A percentile compares a stretch with the other conserved stretches of the same genome.
phyloP scores from a whole-genome alignment of 208 protist species.

The Acanthamoeba lenticulata region DNA sequence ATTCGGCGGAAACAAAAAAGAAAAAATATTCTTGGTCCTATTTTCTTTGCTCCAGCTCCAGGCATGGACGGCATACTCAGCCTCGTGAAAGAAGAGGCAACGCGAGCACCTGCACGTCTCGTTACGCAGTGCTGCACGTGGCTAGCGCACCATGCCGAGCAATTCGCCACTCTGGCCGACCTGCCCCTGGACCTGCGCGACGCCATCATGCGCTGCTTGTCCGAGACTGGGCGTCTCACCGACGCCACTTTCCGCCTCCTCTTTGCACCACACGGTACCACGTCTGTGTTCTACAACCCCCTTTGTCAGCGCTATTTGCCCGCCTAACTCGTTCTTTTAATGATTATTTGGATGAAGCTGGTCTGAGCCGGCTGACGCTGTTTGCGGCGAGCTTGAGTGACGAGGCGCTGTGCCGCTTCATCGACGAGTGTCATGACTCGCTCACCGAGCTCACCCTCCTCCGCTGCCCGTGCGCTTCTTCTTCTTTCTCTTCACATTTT shows the following conservation, averaged over 20 bases:
- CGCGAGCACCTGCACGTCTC: too few relatives aligned
- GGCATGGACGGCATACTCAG: too few relatives aligned
- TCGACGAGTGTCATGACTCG: slow-evolving; percentile 11
- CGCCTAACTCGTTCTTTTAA: background rate
- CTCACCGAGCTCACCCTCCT: background rate
- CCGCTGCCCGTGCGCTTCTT: background rate
- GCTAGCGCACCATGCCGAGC: background rate
- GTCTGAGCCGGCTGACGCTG: background rate
- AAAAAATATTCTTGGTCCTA: too few relatives aligned
- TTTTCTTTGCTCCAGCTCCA: too few relatives aligned
- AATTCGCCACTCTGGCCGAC: background rate
- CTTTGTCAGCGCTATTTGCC: background rate
- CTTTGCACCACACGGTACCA: background rate
- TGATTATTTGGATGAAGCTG: background rate
- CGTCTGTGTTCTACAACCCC: background rate
- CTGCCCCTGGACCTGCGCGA: slow-evolving; percentile 15
- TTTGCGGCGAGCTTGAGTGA: background rate
- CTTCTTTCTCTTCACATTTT: background rate
- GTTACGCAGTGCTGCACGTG: background rate
- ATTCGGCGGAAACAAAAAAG: too few relatives aligned
- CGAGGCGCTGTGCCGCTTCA: background rate
- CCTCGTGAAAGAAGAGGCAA: too few relatives aligned
- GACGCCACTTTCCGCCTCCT: slow-evolving; percentile 1
- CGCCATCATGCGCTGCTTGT: background rate
- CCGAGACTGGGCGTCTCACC: background rate